Evolutionary conservation across 768 basidiomycete genomes (phyloP).

Genomic region (Leccinum uliginosum): DNA sequence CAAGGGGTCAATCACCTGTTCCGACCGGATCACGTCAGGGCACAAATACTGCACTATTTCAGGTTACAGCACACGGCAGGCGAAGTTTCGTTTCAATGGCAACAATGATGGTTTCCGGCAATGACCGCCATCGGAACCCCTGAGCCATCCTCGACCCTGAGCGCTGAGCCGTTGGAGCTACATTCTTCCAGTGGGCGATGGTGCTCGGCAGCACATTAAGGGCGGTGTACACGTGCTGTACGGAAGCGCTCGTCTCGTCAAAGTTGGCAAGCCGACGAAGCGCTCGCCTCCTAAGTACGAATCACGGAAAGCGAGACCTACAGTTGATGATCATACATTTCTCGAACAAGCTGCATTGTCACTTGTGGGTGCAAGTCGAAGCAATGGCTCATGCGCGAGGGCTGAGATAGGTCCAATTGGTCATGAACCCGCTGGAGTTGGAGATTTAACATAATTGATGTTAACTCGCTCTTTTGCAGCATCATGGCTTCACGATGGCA

Average conservation of each 20-base stretch:
- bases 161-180: slow-evolving; percentile 94
- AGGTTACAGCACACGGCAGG: too few species aligned
- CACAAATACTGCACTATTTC: slow-evolving; percentile 60
- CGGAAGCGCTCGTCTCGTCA: slow-evolving; percentile 73
- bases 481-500: slow-evolving; percentile 99
- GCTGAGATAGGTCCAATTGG: slow-evolving; percentile 21
- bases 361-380: too few species aligned
- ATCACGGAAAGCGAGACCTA: slow-evolving; percentile 97
- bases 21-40: slow-evolving; percentile 78
- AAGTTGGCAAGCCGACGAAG: slow-evolving; percentile 47
- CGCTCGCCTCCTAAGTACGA: slow-evolving; percentile 88
- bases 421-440: not conserved
- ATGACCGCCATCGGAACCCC: slow-evolving; percentile 95
- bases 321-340: slow-evolving; percentile 97
- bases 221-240: slow-evolving; percentile 80
- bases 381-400: too few species aligned
- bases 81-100: slow-evolving; percentile 86
- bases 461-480: slow-evolving; percentile 35
- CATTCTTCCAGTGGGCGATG: slow-evolving; percentile 86
- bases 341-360: slow-evolving; percentile 76
- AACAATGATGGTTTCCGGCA: slow-evolving; percentile 85
- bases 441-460: slow-evolving; percentile 57
- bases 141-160: slow-evolving; percentile 74
- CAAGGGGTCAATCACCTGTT: too few species aligned
- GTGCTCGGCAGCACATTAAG: slow-evolving; percentile 24